Percentiles rank a stretch among this genome's conserved stretches.
phyloP scores from a whole-genome alignment of 1,139 yeast genomes.

The Casaregolazyma lundiana region DNA sequence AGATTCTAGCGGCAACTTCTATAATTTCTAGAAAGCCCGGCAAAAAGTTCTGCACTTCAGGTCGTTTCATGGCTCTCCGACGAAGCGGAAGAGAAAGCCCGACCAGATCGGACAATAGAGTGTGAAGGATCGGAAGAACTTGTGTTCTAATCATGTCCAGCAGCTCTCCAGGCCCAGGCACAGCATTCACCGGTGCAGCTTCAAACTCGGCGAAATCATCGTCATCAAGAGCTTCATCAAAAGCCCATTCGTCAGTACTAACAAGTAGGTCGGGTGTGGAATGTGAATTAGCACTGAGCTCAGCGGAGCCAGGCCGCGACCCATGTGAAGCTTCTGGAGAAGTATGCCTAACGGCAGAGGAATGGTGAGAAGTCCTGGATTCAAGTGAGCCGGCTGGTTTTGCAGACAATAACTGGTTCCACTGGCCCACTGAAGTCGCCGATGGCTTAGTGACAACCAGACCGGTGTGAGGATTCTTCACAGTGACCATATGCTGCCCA shows the following conservation, averaged over 20 bases:
- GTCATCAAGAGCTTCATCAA: constrained; percentile 4
- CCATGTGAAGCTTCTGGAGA: too few species aligned
- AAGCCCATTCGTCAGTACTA: constrained; percentile 7
- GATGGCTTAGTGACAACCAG: constrained; percentile 6
- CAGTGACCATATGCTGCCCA: constrained; percentile 13
- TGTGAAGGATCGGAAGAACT: constrained; percentile 20
- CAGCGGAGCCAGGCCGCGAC: too few species aligned
- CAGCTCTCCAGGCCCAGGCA: constrained; percentile 19
- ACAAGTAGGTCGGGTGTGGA: background rate
- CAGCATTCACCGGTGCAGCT: constrained; percentile 11
- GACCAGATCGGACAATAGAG: constrained; percentile 21
- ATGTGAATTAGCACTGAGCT: background rate
- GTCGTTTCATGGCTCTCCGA: constrained; percentile 24
- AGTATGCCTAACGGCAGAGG: background rate
- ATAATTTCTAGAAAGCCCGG: constrained; percentile 22
- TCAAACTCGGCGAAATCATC: constrained; percentile 14
- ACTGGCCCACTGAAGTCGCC: constrained; percentile 7
- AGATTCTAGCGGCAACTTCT: constrained; percentile 21
- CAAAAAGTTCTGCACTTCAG: constrained; percentile 22
- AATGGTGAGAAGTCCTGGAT: background rate
- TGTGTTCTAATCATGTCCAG: constrained; percentile 16
- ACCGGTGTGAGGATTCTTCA: constrained; percentile 10
- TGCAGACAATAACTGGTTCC: constrained; percentile 8
- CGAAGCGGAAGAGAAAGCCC: constrained; percentile 24
- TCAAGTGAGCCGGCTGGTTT: constrained; percentile 1